Conservation (phyloP, 495 filamentous ascomycete genomes). For the Trichoderma gamsii region DNA sequence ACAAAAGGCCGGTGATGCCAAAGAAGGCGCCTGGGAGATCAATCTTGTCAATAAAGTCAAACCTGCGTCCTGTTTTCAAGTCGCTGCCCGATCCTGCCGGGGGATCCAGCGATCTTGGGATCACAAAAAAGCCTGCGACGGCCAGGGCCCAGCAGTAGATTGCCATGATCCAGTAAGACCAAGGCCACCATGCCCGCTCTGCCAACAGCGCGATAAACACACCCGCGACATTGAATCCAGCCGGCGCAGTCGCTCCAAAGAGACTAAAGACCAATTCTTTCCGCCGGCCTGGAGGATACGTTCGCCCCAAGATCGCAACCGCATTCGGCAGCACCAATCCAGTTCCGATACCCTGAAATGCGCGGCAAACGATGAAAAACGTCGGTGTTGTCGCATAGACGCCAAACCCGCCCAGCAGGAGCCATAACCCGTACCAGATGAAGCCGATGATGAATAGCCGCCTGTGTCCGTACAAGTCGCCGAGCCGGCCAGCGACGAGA, state of each 20-base stretch:
- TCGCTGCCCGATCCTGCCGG: neutral
- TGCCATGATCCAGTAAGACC: slow-evolving; percentile 40
- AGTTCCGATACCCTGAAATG: slow-evolving; percentile 56
- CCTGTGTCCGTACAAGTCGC: slow-evolving; percentile 62
- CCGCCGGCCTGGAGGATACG: slow-evolving; percentile 45
- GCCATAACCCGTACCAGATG: slow-evolving; percentile 58
- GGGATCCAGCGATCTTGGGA: neutral
- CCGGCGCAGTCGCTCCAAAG: slow-evolving; percentile 58
- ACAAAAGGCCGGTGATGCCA: slow-evolving; percentile 51
- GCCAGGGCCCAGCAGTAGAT: slow-evolving; percentile 24
- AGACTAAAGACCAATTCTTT: slow-evolving; percentile 56
- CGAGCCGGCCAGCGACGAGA: slow-evolving; percentile 57
- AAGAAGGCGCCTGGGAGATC: slow-evolving; percentile 46
- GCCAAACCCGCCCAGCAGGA: slow-evolving; percentile 51
- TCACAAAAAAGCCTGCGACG: slow-evolving; percentile 18
- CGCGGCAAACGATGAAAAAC: slow-evolving; percentile 55
- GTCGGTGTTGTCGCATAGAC: slow-evolving; percentile 27
- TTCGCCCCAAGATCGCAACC: slow-evolving; percentile 52
- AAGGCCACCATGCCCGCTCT: slow-evolving; percentile 33
- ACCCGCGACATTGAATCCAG: slow-evolving; percentile 36
- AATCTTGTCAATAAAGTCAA: slow-evolving; percentile 23
- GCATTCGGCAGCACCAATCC: slow-evolving; percentile 57
- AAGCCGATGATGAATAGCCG: slow-evolving; percentile 57
- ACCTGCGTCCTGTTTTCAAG: neutral
- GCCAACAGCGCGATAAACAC: slow-evolving; percentile 39